A percentile compares a stretch with the other conserved stretches of the same genome.
Evolutionary conservation across 2,329 filamentous ascomycete genomes (phyloP).

Genomic region (Cordyceps pruinosa): DNA sequence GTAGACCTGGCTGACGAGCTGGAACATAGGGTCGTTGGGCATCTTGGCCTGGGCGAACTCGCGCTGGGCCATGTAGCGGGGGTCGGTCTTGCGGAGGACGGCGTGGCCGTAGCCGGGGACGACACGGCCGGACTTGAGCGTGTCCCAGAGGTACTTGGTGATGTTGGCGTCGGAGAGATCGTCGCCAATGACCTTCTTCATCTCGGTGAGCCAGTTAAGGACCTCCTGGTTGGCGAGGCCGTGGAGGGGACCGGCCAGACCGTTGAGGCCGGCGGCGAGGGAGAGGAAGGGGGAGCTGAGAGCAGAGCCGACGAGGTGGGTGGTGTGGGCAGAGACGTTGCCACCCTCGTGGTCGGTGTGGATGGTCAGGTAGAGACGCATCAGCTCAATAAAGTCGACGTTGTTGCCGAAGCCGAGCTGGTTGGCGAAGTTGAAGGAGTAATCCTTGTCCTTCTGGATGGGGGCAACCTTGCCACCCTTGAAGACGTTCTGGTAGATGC

Average conservation of each 20-base stretch:
- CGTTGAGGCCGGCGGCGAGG: constrained; percentile 91
- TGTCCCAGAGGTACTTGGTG: constrained; percentile 98
- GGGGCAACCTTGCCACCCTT: constrained; percentile 98
- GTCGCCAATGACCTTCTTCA: constrained; percentile 91
- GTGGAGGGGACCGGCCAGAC: constrained; percentile 96
- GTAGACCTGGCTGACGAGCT: constrained; percentile 99
- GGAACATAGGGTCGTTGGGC: constrained; percentile 98
- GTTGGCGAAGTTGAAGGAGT: constrained; percentile 98
- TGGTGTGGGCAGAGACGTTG: constrained; percentile 97
- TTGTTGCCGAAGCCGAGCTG: constrained; percentile 95
- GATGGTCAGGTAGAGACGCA: constrained; percentile 98
- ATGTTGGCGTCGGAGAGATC: constrained; percentile 95
- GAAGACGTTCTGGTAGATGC: constrained; percentile 99
- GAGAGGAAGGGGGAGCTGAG: constrained; percentile 97
- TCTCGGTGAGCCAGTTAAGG: constrained; percentile 97
- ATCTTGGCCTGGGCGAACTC: constrained; percentile 88
- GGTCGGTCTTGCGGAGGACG: constrained; percentile 98
- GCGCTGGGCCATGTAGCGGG: constrained; percentile 97
- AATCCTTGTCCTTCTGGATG: constrained; percentile 98
- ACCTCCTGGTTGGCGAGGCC: constrained; percentile 99
- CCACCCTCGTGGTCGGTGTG: constrained; percentile 99
- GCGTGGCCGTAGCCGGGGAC: constrained; percentile 98
- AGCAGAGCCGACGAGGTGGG: constrained; percentile 92
- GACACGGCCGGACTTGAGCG: constrained; percentile 90
- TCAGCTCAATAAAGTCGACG: constrained; percentile 93